Evolutionary conservation across 1,284 basidiomycete species (phyloP), one percentile per base, ranked within the genome.

Genomic region (Caloboletus firmus): DNA sequence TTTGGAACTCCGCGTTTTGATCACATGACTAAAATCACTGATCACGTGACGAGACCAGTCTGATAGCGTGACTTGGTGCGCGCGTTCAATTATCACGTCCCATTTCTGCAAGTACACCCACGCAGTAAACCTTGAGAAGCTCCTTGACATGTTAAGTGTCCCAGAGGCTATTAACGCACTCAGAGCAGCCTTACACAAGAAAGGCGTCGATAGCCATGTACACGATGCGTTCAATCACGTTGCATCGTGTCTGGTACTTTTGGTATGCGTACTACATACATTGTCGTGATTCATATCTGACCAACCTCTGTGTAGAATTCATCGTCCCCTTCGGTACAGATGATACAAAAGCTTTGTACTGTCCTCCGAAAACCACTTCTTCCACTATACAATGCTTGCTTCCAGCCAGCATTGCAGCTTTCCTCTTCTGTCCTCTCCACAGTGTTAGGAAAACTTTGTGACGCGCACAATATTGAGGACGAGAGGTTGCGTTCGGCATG

Each of bases 371-470:
- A 63, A 31, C 65, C 69, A 32, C 54, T 79, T 32, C 56, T 73
- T 43, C 69, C 71, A 18, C 57, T 79, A 5, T 79, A 77, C 43
- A 61, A 58, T 22, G 49, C 56, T n/a, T 69, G 71, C 52, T 59
- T 72, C 1, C 58, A 53, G 36, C 59, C 62, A 24, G 58, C 76
- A 20, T 59, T 79, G 41, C 62, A 66, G 2, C 67, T 74, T 52
- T 66, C 68, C 34, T 59, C 67, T 17, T 61, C 65, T 32, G 54
- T 78, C 18, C 64, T 77, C 41, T 62, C 61, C 20, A 62, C 57
- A 11, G 66, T 77, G 8, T 62, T 73, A 40, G 62, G 69, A 17
- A 72, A 68, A 51, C 56, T 73, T 42, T 52, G 56, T 12, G 53
- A 63, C 20, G 48, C 59, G 15, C 47, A 52, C n/a, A 45, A 52